Conservation (phyloP, 192 early-diverging fungal species). For the Umbelopsis isabellina region DNA sequence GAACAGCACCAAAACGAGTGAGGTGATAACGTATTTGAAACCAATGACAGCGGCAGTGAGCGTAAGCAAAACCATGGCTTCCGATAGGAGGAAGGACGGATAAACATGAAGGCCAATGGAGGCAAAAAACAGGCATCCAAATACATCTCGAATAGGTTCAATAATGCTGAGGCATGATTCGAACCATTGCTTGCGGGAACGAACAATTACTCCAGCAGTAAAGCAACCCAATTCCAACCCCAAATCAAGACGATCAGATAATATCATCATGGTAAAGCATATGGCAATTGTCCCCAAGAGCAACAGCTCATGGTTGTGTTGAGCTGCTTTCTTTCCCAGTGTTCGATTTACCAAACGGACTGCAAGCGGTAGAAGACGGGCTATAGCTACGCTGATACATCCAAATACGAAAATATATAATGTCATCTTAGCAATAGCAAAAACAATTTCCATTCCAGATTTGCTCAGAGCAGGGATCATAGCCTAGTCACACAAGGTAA, state of each 20-base stretch:
- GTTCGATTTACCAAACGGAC: conserved; percentile 16
- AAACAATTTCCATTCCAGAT: conserved; percentile 43
- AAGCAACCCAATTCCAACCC: conserved; percentile 62
- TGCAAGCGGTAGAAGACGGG: conserved; percentile 22
- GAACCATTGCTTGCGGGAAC: conserved; percentile 43
- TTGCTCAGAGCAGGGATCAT: conserved; percentile 44
- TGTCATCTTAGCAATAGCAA: conserved; percentile 34
- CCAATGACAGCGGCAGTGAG: conserved; percentile 48
- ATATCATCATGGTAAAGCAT: conserved; percentile 49
- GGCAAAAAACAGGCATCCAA: conserved; percentile 62
- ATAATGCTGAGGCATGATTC: conserved; percentile 44
- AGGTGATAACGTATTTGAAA: conserved; percentile 50
- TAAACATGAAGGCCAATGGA: conserved; percentile 63
- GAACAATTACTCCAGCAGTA: conserved; percentile 59
- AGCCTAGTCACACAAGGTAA: conserved; percentile 27
- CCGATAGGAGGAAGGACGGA: conserved; percentile 55
- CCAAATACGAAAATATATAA: conserved; percentile 47
- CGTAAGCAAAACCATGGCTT: conserved; percentile 48
- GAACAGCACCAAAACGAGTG: conserved; percentile 46
- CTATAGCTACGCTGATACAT: conserved; percentile 33
- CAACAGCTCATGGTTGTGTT: conserved; percentile 44
- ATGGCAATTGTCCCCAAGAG: conserved; percentile 49
- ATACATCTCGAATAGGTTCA: conserved; percentile 55
- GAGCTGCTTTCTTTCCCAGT: conserved; percentile 18
- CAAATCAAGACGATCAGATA: conserved; percentile 48